Evolutionary conservation across 1,284 basidiomycete species (phyloP), one percentile per base, ranked within the genome.

Genomic region (Apiotrichum porosum): DNA sequence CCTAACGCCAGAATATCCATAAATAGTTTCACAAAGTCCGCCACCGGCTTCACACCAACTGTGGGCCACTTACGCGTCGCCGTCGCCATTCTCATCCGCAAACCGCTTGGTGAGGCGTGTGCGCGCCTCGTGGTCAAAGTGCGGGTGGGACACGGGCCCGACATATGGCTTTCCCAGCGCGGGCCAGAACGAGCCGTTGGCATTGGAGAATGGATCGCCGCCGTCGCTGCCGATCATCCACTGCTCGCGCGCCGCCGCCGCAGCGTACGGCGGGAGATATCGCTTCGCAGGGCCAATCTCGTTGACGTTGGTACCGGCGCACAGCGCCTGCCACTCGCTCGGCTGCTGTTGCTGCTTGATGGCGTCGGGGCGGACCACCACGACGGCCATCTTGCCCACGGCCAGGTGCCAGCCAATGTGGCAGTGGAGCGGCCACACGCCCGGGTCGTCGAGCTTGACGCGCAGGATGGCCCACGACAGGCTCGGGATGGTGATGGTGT

Each of bases 401-500:
- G 47, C 22, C 13, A 62, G 48, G 37, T 60, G 58, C 58, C 58
- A 62, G 1, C 60, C 60, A 13, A 62, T 62, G 47, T 62, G 60
- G 47, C 60, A 62, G 36, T 62, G 60, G 9, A 62, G 36, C 1
- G 56, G 55, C 56, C 56, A 58, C 2, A 62, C 58, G 12, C 58
- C 60, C 2, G 58, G 56, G 36, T 56, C 51, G 44, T 62, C 60
- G 19, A 55, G 56, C 21, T 46, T 50, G 39, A 60, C 18, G 28
- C 60, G 49, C 30, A 71, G 38, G 21, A 74, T 52, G 1, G 58
- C 60, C 41, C 55, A 65, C 1, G 36, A 42, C 37, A 37, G 44
- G 31, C 56, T 50, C 2, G 62, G 46, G 8, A 75, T 60, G n/a
- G 58, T 51, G 23, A 72, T 48, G 19, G 64, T 65, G 41, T 75